phyloP scores from a whole-genome alignment of 176 grass and related monocot genomes.

The Eleusine coracana region DNA sequence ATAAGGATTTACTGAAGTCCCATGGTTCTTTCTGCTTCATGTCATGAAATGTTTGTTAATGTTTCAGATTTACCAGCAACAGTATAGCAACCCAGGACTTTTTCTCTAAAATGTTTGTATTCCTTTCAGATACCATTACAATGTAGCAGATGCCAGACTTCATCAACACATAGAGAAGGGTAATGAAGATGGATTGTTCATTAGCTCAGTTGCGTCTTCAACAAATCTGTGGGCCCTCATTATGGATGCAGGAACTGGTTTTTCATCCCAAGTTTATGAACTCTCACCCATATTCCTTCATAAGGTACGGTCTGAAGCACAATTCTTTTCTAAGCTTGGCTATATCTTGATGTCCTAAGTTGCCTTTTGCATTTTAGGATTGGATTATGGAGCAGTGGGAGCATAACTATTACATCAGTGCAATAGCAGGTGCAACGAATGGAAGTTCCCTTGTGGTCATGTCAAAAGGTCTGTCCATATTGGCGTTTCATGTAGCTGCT shows the following conservation, averaged over 20 bases:
- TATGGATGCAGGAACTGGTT: conserved; percentile 97
- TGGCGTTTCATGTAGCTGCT: conserved; percentile 9
- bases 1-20: not conserved
- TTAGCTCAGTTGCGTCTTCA: conserved; percentile 90
- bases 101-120: not conserved
- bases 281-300: conserved; percentile 92
- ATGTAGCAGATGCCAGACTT: conserved; percentile 89
- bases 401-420: conserved; percentile 96
- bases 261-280: conserved; percentile 94
- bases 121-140: conserved; percentile 88
- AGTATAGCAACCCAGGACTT: not conserved
- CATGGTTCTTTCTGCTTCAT: not conserved
- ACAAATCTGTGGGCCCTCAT: conserved; percentile 95
- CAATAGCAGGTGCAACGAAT: conserved; percentile 87
- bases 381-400: conserved; percentile 99
- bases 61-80: conserved; percentile 30
- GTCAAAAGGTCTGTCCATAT: conserved; percentile 80
- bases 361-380: conserved; percentile 63
- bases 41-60: not conserved
- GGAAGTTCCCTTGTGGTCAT: conserved; percentile 98
- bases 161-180: conserved; percentile 97
- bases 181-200: conserved; percentile 95
- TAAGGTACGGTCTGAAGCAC: conserved; percentile 62
- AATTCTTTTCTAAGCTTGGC: not conserved
- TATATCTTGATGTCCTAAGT: conserved; percentile 24